Percentiles rank a stretch among this genome's conserved stretches.
Evolutionary conservation across 306 rosid species (phyloP).

Genomic region (Cicer yamashitae): DNA sequence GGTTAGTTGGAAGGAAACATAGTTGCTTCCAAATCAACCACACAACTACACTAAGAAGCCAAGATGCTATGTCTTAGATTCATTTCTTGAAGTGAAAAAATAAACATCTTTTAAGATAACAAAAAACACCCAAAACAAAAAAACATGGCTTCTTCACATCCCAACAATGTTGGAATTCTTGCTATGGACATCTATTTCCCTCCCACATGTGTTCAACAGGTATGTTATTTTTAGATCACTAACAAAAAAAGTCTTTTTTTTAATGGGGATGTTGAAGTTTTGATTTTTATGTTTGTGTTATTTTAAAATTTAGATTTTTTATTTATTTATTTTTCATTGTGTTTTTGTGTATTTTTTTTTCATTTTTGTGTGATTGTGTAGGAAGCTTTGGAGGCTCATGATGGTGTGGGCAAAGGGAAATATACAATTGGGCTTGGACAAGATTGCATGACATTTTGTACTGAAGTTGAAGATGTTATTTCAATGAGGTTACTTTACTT

Average conservation of each 20-base stretch:
- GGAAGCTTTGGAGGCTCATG: constrained; percentile 87
- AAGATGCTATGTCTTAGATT: neutral
- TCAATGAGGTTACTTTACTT: constrained; percentile 67
- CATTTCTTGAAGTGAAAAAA: neutral
- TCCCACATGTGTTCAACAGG: constrained; percentile 82
- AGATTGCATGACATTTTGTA: constrained; percentile 85
- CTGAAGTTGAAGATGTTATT: constrained; percentile 88
- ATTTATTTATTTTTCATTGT: neutral
- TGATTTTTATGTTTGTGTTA: neutral
- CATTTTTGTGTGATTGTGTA: constrained; percentile 36
- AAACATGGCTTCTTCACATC: neutral
- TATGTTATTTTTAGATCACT: constrained; percentile 14
- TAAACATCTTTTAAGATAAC: no score
- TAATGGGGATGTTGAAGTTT: neutral
- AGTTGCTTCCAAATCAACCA: constrained; percentile 4
- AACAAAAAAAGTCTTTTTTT: neutral
- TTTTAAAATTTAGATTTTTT: neutral
- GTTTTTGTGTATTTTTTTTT: neutral
- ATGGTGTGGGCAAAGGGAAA: constrained; percentile 88
- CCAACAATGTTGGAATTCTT: constrained; percentile 78
- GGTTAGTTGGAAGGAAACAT: neutral
- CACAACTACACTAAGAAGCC: neutral
- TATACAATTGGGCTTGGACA: constrained; percentile 90
- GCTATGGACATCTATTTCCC: constrained; percentile 93
- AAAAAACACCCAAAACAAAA: neutral